These are phyloP conservation scores for Medicago ruthenica DNA, from an alignment of 306 rosid genomes.

Conservation along the genomic window DNA sequence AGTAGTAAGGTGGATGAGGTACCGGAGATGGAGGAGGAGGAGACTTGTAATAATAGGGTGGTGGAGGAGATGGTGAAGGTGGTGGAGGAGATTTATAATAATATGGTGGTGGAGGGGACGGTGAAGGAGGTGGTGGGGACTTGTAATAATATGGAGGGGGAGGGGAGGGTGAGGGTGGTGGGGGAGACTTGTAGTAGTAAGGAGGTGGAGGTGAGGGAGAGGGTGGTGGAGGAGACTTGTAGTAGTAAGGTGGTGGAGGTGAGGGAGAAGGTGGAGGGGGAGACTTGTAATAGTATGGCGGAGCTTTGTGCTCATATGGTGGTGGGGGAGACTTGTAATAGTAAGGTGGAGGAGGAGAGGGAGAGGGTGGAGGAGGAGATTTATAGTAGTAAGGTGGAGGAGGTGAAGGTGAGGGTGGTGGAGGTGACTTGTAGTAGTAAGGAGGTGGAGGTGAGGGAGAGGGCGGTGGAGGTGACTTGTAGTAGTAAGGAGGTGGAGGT, in stretches of 20 bases:
- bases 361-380: slow-evolving; percentile 49
- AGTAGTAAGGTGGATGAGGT: slow-evolving; percentile 52
- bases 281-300: slow-evolving; percentile 45
- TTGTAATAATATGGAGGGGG: slow-evolving; percentile 39
- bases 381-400: slow-evolving; percentile 16
- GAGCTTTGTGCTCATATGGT: slow-evolving; percentile 14
- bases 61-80: slow-evolving; percentile 41
- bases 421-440: slow-evolving; percentile 31
- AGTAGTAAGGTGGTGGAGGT: slow-evolving; percentile 41
- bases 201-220: slow-evolving; percentile 41
- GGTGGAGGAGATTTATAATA: slow-evolving; percentile 7
- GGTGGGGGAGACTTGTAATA: slow-evolving; percentile 51
- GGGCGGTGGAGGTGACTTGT: slow-evolving; percentile 57
- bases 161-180: slow-evolving; percentile 55
- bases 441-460: slow-evolving; percentile 54
- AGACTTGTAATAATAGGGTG: slow-evolving; percentile 28
- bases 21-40: slow-evolving; percentile 39
- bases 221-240: slow-evolving; percentile 71
- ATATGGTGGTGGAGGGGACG: not conserved
- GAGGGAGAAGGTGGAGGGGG: slow-evolving; percentile 47
- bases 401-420: slow-evolving; percentile 47
- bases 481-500: slow-evolving; percentile 37
- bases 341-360: slow-evolving; percentile 26
- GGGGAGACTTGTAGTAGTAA: slow-evolving; percentile 58
- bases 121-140: slow-evolving; percentile 54